Base-by-base conservation (phyloP, 306 rosid genomes). In the Vigna mungo region DNA sequence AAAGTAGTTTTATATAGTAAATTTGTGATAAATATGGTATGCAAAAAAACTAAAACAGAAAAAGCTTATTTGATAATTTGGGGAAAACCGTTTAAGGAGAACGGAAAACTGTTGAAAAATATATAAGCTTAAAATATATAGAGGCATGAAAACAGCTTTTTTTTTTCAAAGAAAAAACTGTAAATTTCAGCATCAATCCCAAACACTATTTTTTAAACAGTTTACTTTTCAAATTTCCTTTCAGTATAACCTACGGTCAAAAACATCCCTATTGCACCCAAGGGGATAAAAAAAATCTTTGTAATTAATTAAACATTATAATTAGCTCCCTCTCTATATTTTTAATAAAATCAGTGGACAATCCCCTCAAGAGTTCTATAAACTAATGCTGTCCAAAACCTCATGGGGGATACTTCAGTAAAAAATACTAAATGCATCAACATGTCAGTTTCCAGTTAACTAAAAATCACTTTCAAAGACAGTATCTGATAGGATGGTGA, bases 401-500 rank as follows among this genome's bases (percentile, higher is more conserved):
- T 37, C n/a, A 20, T 30, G 59, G 41, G 8, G 23, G 2, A 16
- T 52, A 65, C 37, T 46, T 21, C 55, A 48, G 64, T 48, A 58
- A 12, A 12, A 21, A 81, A 23, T 62, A 56, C 43, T 66, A 11
- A 53, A 76, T 37, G 53, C 43, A 70, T 76, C 52, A 58, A 80
- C 53, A 8, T 66, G 61, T 17, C 52, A 14, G 77, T 41, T 71
- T 72, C 58, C 76, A 51, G 25, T 59, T 30, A 74, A 78, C 47
- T n/a, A 12, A 47, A 62, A 66, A 53, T 30, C 55, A 47, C 23
- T 13, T 55, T 67, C 65, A 70, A 72, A 78, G 21, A 59, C n/a
- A 60, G 60, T 69, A 21, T 21, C 23, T 21, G 23, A 21, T 21
- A 21, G 23, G 23, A 21, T 21, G 23, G 23, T 21, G 23, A 21